Conservation (phyloP, 148 eudicot species). For the Rhododendron henanense region DNA sequence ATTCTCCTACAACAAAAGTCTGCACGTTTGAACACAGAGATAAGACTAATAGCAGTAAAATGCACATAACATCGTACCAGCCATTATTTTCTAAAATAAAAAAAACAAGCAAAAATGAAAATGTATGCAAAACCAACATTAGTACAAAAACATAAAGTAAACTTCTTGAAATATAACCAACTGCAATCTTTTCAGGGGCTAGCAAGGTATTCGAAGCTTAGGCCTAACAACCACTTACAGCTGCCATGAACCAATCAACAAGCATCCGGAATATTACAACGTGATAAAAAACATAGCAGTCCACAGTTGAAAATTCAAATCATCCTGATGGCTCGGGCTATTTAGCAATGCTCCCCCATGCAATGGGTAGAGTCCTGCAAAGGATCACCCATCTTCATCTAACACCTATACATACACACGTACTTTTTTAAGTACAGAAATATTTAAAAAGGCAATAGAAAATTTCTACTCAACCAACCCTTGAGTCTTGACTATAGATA, state of each 20-base stretch:
- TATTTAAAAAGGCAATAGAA: background rate
- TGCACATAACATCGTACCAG: background rate
- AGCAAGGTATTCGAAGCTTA: background rate
- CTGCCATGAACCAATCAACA: background rate
- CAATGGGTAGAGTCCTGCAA: background rate
- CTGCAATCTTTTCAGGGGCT: background rate
- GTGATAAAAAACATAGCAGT: background rate
- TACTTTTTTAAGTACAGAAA: background rate
- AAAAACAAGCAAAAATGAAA: background rate
- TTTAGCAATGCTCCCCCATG: background rate
- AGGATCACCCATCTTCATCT: background rate
- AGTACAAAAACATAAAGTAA: background rate
- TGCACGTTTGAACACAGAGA: background rate
- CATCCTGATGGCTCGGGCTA: background rate
- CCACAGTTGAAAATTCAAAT: background rate
- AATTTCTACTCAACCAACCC: background rate
- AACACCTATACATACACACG: background rate
- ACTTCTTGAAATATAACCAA: background rate
- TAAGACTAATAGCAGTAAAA: background rate
- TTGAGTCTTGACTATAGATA: background rate
- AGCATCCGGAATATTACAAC: background rate
- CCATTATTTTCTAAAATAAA: background rate
- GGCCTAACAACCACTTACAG: background rate
- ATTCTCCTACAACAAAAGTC: background rate
- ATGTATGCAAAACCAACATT: background rate